These are phyloP conservation scores for Helminthosporium solani DNA, from an alignment of 2,329 filamentous ascomycete genomes.

Conservation along the genomic window DNA sequence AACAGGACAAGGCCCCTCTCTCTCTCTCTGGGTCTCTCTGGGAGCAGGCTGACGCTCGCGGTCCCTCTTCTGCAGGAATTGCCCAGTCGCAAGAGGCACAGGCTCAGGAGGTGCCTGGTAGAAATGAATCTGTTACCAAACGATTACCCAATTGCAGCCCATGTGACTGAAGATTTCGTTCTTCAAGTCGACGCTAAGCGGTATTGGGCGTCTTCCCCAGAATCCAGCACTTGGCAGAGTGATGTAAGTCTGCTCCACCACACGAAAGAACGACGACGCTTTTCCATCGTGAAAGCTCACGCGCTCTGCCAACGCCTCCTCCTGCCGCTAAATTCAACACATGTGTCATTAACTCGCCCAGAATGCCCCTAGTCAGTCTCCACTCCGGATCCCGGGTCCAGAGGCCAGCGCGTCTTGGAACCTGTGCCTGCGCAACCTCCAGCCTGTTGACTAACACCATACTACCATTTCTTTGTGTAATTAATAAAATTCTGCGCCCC, in stretches of 20 bases:
- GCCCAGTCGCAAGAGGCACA: neutral
- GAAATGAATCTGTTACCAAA: neutral
- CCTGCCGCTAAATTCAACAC: constrained; percentile 14
- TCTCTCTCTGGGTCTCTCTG: too few relatives aligned
- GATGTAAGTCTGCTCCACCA: constrained; percentile 26
- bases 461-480: constrained; percentile 29
- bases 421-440: constrained; percentile 23
- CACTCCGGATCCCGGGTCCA: constrained; percentile 23
- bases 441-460: constrained; percentile 35
- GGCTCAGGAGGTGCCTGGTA: neutral
- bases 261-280: constrained; percentile 13
- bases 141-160: constrained; percentile 1
- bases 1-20: too few relatives aligned
- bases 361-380: constrained; percentile 23
- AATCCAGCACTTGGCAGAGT: constrained; percentile 1
- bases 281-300: constrained; percentile 21
- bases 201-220: constrained; percentile 1
- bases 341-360: constrained; percentile 26
- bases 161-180: constrained; percentile 3
- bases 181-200: neutral
- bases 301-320: constrained; percentile 8
- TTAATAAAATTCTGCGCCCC: constrained; percentile 28
- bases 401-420: constrained; percentile 28
- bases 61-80: neutral
- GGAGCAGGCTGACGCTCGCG: too few relatives aligned